phyloP scores from a whole-genome alignment of 1,139 yeast species.

The Lodderomyces pseudojiufengensis region DNA sequence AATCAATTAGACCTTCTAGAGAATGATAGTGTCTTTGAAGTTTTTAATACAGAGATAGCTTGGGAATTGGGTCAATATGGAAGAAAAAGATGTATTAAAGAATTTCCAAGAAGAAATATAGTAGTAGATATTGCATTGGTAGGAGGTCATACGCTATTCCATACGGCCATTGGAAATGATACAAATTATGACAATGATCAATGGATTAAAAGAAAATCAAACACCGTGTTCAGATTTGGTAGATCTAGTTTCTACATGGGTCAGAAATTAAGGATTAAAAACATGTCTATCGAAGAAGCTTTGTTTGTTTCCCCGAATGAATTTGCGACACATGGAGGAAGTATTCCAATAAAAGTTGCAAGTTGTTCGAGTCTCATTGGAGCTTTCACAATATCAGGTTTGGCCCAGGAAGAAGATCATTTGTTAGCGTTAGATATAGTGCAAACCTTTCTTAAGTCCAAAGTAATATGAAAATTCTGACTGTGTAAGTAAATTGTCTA shows the following conservation, averaged over 20 bases:
- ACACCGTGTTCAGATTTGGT: conserved; percentile 49
- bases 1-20: conserved; percentile 17
- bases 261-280: conserved; percentile 35
- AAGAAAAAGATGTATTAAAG: conserved; percentile 22
- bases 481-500: no score
- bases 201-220: conserved; percentile 56
- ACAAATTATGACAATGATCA: conserved; percentile 52
- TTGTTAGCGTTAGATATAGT: conserved; percentile 29
- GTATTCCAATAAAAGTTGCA: conserved; percentile 49
- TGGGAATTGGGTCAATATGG: conserved; percentile 38
- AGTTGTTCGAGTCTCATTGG: conserved; percentile 48
- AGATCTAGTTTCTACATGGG: conserved; percentile 55
- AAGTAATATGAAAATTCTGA: no score
- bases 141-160: conserved; percentile 52
- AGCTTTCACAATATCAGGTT: conserved; percentile 58
- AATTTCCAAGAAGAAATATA: conserved; percentile 29
- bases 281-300: conserved; percentile 33
- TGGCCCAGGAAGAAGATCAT: conserved; percentile 48
- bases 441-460: no score
- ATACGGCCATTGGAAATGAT: conserved; percentile 40
- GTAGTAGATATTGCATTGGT: conserved; percentile 50
- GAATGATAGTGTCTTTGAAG: conserved; percentile 13
- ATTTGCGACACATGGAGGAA: conserved; percentile 64
- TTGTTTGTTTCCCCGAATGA: conserved; percentile 40
- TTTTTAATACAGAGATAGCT: conserved; percentile 29